Percentiles rank a stretch among this genome's conserved stretches.
Evolutionary conservation across 352 stramenopile species (phyloP).

Genomic region (Globisporangium spiculum): DNA sequence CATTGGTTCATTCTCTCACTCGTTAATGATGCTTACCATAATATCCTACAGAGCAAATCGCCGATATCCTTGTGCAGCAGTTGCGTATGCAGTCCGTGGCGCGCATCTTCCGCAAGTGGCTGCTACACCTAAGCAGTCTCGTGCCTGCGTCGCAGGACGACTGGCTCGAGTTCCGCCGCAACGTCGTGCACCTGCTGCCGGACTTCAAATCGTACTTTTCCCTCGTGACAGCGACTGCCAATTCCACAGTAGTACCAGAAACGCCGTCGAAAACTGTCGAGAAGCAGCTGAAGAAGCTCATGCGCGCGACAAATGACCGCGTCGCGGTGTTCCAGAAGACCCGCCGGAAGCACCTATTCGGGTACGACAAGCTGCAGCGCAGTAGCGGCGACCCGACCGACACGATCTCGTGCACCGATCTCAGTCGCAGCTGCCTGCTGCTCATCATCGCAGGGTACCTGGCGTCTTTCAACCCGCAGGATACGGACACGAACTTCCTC

Average conservation of each 20-base stretch:
- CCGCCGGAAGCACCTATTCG: constrained; percentile 58
- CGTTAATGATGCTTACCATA: constrained; percentile 10
- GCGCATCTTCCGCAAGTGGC: constrained; percentile 51
- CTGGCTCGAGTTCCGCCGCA: constrained; percentile 63
- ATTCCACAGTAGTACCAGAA: neutral
- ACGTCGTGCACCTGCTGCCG: constrained; percentile 51
- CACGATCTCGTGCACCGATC: constrained; percentile 53
- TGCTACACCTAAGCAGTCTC: constrained; percentile 43
- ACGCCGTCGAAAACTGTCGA: constrained; percentile 20
- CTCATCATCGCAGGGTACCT: constrained; percentile 72
- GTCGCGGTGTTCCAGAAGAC: constrained; percentile 45
- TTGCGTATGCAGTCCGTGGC: constrained; percentile 36
- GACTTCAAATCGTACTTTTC: constrained; percentile 34
- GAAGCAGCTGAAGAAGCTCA: constrained; percentile 24
- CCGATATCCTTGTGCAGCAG: constrained; percentile 60
- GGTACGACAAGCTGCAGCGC: constrained; percentile 47
- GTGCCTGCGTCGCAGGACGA: constrained; percentile 50
- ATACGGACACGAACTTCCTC: constrained; percentile 69
- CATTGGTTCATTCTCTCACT: neutral
- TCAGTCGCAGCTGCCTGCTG: constrained; percentile 66
- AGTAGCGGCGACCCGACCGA: constrained; percentile 27
- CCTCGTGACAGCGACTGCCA: constrained; percentile 1
- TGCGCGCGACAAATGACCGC: constrained; percentile 31
- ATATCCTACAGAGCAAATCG: constrained; percentile 38
- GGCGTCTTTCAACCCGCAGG: constrained; percentile 79